Conservation (phyloP, 2,329 filamentous ascomycete genomes). For the Sclerotiophoma versabilis region DNA sequence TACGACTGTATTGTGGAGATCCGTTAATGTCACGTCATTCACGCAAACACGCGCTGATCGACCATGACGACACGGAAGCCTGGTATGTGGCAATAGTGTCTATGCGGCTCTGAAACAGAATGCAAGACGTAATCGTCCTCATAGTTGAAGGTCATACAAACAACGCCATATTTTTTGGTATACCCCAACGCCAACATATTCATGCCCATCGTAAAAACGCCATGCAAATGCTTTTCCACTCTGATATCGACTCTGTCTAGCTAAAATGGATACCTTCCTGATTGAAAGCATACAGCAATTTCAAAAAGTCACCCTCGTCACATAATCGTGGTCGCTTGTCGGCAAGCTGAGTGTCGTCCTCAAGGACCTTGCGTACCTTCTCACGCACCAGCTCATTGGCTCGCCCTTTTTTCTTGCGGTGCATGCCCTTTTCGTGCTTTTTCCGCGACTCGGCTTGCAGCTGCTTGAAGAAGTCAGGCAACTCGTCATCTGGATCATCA, state of each 20-base stretch:
- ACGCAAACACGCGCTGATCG: too few relatives aligned
- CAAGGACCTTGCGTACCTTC: conserved; percentile 86
- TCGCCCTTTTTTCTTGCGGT: conserved; percentile 69
- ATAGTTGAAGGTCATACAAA: not conserved
- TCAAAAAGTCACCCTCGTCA: conserved; percentile 91
- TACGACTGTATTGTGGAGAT: too few relatives aligned
- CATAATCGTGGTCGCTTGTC: conserved; percentile 85
- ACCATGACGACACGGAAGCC: too few relatives aligned
- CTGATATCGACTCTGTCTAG: conserved; percentile 42
- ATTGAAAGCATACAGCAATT: conserved; percentile 83
- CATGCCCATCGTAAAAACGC: conserved; percentile 22
- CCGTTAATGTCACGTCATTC: too few relatives aligned
- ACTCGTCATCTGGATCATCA: conserved; percentile 70
- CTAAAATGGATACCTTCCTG: conserved; percentile 92
- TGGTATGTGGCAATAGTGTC: not conserved
- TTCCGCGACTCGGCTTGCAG: conserved; percentile 50
- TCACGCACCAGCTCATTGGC: conserved; percentile 81
- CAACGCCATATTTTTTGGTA: conserved; percentile 33
- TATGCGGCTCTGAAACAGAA: not conserved
- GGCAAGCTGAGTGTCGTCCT: conserved; percentile 78
- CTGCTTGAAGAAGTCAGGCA: conserved; percentile 86
- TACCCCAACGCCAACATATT: conserved; percentile 26
- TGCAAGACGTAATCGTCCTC: not conserved
- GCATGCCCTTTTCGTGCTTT: conserved; percentile 37
- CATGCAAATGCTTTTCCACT: conserved; percentile 21